Conservation (phyloP, 805 yeast genomes). For the Candida montana region DNA sequence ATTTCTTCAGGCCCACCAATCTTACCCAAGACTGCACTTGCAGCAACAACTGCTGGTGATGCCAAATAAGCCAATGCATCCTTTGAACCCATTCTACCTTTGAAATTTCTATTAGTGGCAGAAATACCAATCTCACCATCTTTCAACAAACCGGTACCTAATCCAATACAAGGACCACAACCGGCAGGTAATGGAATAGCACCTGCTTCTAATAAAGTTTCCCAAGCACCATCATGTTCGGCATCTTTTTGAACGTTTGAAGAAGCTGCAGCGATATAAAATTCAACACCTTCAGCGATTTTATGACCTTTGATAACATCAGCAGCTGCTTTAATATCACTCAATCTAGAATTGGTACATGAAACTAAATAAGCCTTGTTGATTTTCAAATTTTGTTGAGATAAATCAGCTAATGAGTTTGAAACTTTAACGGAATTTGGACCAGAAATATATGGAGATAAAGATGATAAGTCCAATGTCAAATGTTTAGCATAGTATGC, state of each 20-base stretch:
- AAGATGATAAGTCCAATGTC: slow-evolving; percentile 68
- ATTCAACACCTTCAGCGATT: slow-evolving; percentile 86
- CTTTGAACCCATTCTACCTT: slow-evolving; percentile 98
- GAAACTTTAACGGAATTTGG: slow-evolving; percentile 96
- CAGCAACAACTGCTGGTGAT: slow-evolving; percentile 98
- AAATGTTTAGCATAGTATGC: slow-evolving; percentile 88
- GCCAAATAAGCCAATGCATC: slow-evolving; percentile 95
- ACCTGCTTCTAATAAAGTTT: slow-evolving; percentile 83
- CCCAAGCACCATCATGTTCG: slow-evolving; percentile 88
- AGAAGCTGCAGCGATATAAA: slow-evolving; percentile 97
- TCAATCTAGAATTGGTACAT: slow-evolving; percentile 91
- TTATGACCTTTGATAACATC: slow-evolving; percentile 71
- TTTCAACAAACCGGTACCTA: slow-evolving; percentile 89
- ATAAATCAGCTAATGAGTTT: slow-evolving; percentile 67
- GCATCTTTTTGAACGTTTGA: slow-evolving; percentile 91
- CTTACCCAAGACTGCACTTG: slow-evolving; percentile 92
- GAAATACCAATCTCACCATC: slow-evolving; percentile 98
- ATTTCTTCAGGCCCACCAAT: slow-evolving; percentile 92
- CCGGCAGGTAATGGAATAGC: slow-evolving; percentile 96
- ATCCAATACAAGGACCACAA: slow-evolving; percentile 98
- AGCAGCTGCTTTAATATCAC: slow-evolving; percentile 94
- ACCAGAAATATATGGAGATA: slow-evolving; percentile 89
- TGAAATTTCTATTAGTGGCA: slow-evolving; percentile 97
- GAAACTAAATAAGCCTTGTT: slow-evolving; percentile 97
- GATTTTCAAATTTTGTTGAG: slow-evolving; percentile 66